A percentile compares a stretch with the other conserved stretches of the same genome.
Conservation (phyloP, 495 filamentous ascomycete species). For the Penicillium lividum region DNA sequence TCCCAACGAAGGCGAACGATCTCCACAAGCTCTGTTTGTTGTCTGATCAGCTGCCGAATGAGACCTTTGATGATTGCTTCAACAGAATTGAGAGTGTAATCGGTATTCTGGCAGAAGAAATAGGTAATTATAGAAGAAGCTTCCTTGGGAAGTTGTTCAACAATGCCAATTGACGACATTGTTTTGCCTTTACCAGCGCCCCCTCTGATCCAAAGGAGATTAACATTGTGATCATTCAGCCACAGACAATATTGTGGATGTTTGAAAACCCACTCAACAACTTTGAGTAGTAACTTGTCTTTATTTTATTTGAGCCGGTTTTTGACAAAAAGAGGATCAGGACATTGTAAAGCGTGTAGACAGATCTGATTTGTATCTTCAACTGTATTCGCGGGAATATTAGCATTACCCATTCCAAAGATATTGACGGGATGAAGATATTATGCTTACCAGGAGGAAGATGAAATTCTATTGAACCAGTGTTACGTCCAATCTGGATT, state of each 20-base stretch:
- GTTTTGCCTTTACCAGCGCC: slow-evolving; percentile 39
- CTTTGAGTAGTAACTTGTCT: slow-evolving; percentile 7
- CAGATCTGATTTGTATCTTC: slow-evolving; percentile 11
- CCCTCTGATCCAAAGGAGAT: slow-evolving; percentile 42
- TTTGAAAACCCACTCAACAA: slow-evolving; percentile 9
- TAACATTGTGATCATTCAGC: background rate
- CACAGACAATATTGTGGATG: slow-evolving; percentile 5
- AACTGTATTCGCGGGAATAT: background rate
- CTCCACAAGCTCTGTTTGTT: slow-evolving; percentile 26
- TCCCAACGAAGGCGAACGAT: slow-evolving; percentile 26
- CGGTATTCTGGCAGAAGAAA: slow-evolving; percentile 49
- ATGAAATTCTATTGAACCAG: no score
- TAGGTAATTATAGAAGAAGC: slow-evolving; percentile 30
- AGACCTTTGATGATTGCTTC: slow-evolving; percentile 40
- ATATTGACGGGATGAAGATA: no score
- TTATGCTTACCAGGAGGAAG: no score
- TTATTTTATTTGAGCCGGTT: slow-evolving; percentile 9
- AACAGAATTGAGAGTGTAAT: slow-evolving; percentile 35
- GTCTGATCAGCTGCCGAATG: slow-evolving; percentile 34
- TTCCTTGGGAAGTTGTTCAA: slow-evolving; percentile 6
- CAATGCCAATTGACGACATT: slow-evolving; percentile 21
- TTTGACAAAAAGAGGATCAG: slow-evolving; percentile 8
- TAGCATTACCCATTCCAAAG: no score
- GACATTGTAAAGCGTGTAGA: slow-evolving; percentile 4
- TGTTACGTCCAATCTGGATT: no score